Evolutionary conservation across 805 yeast genomes (phyloP).

Genomic region (Cyberlindnera mrakii): DNA sequence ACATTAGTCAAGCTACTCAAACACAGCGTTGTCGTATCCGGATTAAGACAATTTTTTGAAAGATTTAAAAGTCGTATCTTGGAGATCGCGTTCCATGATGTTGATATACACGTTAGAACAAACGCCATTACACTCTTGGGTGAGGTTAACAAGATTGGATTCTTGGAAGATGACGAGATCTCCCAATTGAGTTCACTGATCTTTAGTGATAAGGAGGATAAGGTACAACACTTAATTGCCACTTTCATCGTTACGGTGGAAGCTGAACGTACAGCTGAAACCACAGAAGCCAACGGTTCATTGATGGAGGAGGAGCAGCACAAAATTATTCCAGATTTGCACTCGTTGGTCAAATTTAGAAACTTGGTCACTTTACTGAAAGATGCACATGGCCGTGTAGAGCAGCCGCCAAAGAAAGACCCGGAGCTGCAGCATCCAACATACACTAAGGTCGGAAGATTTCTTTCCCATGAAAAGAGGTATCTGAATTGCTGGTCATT

Average conservation of each 20-base stretch:
- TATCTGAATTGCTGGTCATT: constrained; percentile 25
- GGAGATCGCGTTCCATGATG: constrained; percentile 53
- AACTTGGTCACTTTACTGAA: constrained; percentile 23
- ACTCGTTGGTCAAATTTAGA: constrained; percentile 24
- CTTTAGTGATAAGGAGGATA: constrained; percentile 27
- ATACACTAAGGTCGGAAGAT: constrained; percentile 24
- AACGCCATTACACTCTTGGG: constrained; percentile 45
- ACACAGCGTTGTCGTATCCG: constrained; percentile 42
- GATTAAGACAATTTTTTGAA: constrained; percentile 73
- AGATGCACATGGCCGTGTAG: constrained; percentile 21
- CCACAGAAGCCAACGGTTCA: constrained; percentile 29
- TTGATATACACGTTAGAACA: constrained; percentile 48
- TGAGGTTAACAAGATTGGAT: constrained; percentile 55
- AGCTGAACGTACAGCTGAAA: constrained; percentile 31
- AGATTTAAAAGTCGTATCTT: constrained; percentile 61
- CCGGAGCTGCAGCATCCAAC: constrained; percentile 6
- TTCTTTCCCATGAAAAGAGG: constrained; percentile 23
- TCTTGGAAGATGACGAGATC: constrained; percentile 54
- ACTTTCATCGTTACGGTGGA: constrained; percentile 45
- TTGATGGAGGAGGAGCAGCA: constrained; percentile 25
- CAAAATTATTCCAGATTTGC: constrained; percentile 22
- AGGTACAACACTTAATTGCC: constrained; percentile 41
- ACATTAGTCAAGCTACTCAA: constrained; percentile 45
- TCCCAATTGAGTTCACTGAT: constrained; percentile 35
- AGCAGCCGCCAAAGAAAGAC: background rate